A percentile compares a stretch with the other conserved stretches of the same genome.
These are phyloP conservation scores for Aspergillus sp. DNA, from an alignment of 2,329 filamentous ascomycete genomes.

Conservation along the genomic window DNA sequence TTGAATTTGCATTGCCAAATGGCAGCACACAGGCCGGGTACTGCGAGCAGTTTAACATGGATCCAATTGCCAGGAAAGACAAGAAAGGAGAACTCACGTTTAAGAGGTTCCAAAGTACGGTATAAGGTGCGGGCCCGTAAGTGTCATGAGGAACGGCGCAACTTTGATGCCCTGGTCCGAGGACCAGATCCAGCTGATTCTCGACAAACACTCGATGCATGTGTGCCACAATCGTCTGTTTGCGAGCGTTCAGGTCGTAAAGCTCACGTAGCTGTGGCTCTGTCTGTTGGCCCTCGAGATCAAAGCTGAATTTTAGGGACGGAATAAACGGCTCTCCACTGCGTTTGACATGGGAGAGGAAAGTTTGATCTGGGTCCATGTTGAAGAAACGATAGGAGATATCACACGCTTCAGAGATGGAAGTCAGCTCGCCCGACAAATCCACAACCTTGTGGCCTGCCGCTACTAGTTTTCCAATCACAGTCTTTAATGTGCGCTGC, in stretches of 20 bases:
- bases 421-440: constrained; percentile 27
- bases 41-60: neutral
- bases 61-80: no score
- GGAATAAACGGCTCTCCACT: constrained; percentile 48
- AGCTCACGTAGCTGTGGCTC: constrained; percentile 27
- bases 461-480: constrained; percentile 37
- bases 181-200: constrained; percentile 51
- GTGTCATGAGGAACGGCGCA: constrained; percentile 56
- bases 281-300: constrained; percentile 19
- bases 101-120: constrained; percentile 52
- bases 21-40: neutral
- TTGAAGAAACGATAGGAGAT: constrained; percentile 35
- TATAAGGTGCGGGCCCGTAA: constrained; percentile 42
- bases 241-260: constrained; percentile 11
- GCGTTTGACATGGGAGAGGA: constrained; percentile 22
- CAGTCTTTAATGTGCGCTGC: constrained; percentile 45
- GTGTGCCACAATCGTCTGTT: constrained; percentile 22
- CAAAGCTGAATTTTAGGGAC: constrained; percentile 20
- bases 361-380: neutral
- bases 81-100: constrained; percentile 41
- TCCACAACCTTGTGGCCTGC: constrained; percentile 49
- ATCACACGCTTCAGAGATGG: constrained; percentile 26
- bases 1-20: neutral
- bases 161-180: constrained; percentile 51
- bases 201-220: constrained; percentile 39